Conservation (phyloP, 371 early-diverging fungal genomes). For the Apophysomyces elegans region DNA sequence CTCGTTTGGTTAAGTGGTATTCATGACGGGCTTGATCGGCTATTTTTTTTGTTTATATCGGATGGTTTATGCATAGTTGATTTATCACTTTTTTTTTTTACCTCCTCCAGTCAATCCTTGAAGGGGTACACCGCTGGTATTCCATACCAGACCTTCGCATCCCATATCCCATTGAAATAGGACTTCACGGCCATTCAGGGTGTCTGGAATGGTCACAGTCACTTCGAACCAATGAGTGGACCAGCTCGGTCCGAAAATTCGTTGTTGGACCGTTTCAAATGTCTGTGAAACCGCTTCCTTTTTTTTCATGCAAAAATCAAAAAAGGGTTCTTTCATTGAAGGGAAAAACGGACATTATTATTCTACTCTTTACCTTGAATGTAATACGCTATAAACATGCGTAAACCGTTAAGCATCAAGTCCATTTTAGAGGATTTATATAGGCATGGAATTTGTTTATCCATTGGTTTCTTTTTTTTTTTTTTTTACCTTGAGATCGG, state of each 20-base stretch:
- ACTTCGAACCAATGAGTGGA: conserved; percentile 92
- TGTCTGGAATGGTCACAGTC: conserved; percentile 64
- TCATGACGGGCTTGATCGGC: conserved; percentile 78
- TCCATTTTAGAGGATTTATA: background rate
- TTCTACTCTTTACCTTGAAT: conserved; percentile 34
- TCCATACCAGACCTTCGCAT: conserved; percentile 91
- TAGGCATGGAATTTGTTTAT: no score
- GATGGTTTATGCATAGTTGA: no score
- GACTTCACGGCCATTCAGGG: conserved; percentile 69
- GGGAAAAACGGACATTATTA: background rate
- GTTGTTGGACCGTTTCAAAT: conserved; percentile 33
- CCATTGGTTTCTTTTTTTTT: conserved; percentile 1
- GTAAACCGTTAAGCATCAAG: background rate
- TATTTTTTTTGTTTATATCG: background rate
- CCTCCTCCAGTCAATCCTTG: conserved; percentile 90
- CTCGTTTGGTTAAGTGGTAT: conserved; percentile 67
- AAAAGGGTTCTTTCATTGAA: background rate
- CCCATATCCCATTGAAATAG: conserved; percentile 83
- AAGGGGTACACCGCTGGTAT: conserved; percentile 77
- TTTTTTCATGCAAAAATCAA: conserved; percentile 13
- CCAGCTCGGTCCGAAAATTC: conserved; percentile 64
- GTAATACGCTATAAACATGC: conserved; percentile 37
- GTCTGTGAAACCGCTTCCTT: conserved; percentile 48
- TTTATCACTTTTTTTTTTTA: no score
- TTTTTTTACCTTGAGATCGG: conserved; percentile 60